Conservation (phyloP, 73 alveolate species). For the Blepharisma japonicum region DNA sequence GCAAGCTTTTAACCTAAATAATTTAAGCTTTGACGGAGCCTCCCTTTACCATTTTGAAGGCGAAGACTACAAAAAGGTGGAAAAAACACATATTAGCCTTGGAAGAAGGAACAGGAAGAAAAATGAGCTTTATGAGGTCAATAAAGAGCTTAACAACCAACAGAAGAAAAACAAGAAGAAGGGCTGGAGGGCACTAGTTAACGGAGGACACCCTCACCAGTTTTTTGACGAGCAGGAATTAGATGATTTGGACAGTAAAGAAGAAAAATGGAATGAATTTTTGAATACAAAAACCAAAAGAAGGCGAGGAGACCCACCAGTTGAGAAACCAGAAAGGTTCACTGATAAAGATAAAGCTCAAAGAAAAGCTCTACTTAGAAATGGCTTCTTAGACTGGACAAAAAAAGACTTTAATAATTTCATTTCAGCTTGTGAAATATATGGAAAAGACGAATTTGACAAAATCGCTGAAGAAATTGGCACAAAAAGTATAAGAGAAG, state of each 20-base stretch:
- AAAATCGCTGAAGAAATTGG: constrained; percentile 55
- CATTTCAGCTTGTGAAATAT: constrained; percentile 67
- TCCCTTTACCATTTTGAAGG: constrained; percentile 59
- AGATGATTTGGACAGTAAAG: constrained; percentile 79
- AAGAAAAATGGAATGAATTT: constrained; percentile 68
- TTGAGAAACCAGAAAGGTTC: constrained; percentile 48
- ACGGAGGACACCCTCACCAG: constrained; percentile 85
- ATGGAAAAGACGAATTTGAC: constrained; percentile 61
- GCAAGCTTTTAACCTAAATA: constrained; percentile 49
- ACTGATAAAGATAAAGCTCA: constrained; percentile 69
- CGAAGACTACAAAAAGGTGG: constrained; percentile 47
- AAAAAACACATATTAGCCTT: constrained; percentile 14
- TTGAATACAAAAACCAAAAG: constrained; percentile 36
- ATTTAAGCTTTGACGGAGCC: constrained; percentile 46
- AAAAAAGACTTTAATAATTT: constrained; percentile 69
- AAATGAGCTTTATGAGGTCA: constrained; percentile 64
- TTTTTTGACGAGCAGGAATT: constrained; percentile 75
- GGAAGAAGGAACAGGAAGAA: constrained; percentile 52
- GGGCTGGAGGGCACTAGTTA: constrained; percentile 83
- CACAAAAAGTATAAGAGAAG: constrained; percentile 84
- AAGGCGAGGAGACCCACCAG: constrained; percentile 2
- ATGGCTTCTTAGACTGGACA: constrained; percentile 82
- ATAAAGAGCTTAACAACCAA: constrained; percentile 60
- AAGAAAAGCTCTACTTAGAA: constrained; percentile 40
- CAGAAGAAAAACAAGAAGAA: constrained; percentile 73